These are phyloP conservation scores for Picea abies DNA, from an alignment of 83 land plant genomes.

Conservation along the genomic window DNA sequence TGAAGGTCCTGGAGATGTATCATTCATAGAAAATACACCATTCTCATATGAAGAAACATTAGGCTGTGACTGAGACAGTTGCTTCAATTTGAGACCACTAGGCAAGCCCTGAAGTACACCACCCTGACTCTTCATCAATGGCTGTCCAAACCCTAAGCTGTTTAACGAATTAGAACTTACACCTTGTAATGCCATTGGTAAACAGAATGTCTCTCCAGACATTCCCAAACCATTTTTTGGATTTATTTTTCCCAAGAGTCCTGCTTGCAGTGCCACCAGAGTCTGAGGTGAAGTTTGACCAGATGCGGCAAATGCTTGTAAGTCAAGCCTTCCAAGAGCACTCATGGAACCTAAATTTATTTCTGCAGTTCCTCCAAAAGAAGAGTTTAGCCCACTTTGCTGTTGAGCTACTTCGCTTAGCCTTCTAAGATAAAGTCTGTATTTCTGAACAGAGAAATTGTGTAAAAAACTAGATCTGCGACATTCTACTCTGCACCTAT, in stretches of 20 bases:
- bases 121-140: conserved; percentile 37
- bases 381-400: conserved; percentile 39
- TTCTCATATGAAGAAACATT: conserved; percentile 1
- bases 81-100: conserved; percentile 18
- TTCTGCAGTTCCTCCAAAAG: conserved; percentile 34
- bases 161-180: conserved; percentile 38
- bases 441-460: conserved; percentile 54
- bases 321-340: conserved; percentile 41
- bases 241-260: conserved; percentile 37
- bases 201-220: conserved; percentile 37
- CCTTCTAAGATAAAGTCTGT: conserved; percentile 61
- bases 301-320: conserved; percentile 60
- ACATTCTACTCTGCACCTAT: background rate
- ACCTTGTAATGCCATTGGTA: conserved; percentile 36
- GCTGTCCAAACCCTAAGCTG: conserved; percentile 41
- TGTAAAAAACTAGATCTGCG: background rate
- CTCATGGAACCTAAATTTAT: conserved; percentile 27
- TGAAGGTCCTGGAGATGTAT: conserved; percentile 28
- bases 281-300: conserved; percentile 66
- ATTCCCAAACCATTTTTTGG: conserved; percentile 28
- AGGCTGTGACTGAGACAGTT: conserved; percentile 20
- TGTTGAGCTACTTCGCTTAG: conserved; percentile 65
- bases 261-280: conserved; percentile 57
- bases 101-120: conserved; percentile 17
- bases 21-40: conserved; percentile 16